Evolutionary conservation across 345 rosid genomes (phyloP), one percentile per base, ranked within the genome.

Genomic region (Geranium brycei): DNA sequence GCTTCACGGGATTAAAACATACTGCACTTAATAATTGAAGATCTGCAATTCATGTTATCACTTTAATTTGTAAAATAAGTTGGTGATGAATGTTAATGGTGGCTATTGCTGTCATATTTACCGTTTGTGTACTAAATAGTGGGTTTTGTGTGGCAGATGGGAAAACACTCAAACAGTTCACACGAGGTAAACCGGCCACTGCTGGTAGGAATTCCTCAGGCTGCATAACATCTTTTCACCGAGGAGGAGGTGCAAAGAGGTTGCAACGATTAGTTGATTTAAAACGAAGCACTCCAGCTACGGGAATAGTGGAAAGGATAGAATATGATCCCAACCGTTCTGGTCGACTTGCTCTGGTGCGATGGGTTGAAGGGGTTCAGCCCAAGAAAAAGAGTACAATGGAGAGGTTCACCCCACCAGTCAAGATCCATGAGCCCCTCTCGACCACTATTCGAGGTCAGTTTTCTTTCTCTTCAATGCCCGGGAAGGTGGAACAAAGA

Each of bases 251-350:
- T 11, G 53, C 53, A 47, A 47, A 47, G 53, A 47, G 53, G 11
- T 47, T 47, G 53, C 13, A 47, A 7, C 53, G 53, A 47, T 2
- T 11, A 2, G 53, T 47, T 47, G 53, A 47, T 47, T 11, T 47
- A 15, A 47, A 47, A 11, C 12, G 53, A 47, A 47, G 15, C 13
- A 47, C 11, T 47, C 53, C 53, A 47, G 13, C 53, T 47, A 47
- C 11, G 53, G 53, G 53, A 10, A 13, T 47, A 47, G 53, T 47
- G 53, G 53, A 47, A 47, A 8, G 53, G 53, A 47, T 47, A 47
- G 53, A 47, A 47, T 51, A 67, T 31, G 70, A 67, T 41, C 64
- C 60, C 12, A 67, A 67, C 28, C 31, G 64, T 23, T 67, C 70
- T 53, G 47, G 58, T 51, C 64, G 59, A n/a, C 61, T 67, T 56